Conservation (phyloP, 1,139 yeast species). For the Sugiyamaella novakii region DNA sequence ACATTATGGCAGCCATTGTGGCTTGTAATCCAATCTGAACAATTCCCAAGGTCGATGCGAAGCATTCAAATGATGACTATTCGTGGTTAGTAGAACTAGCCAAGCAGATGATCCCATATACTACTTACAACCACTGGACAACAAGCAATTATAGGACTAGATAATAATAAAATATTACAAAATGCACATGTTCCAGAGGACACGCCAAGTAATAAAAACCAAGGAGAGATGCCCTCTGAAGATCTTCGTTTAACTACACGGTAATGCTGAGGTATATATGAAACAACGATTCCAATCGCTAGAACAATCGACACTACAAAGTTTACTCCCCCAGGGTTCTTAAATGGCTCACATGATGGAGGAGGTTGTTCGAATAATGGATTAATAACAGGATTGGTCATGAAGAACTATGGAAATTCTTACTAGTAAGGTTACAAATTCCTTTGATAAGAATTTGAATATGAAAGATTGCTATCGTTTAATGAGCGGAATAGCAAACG, state of each 20-base stretch:
- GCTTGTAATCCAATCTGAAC: slow-evolving; percentile 73
- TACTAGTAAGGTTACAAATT: too few relatives aligned
- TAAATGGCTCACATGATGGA: slow-evolving; percentile 25
- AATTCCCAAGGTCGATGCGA: slow-evolving; percentile 68
- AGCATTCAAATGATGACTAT: slow-evolving; percentile 52
- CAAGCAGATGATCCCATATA: slow-evolving; percentile 23
- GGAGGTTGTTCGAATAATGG: too few relatives aligned
- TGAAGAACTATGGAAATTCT: too few relatives aligned
- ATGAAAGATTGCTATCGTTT: too few relatives aligned
- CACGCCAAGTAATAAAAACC: slow-evolving; percentile 71
- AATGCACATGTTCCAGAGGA: slow-evolving; percentile 71
- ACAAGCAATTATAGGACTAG: slow-evolving; percentile 45
- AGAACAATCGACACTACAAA: slow-evolving; percentile 55
- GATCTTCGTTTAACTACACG: slow-evolving; percentile 61
- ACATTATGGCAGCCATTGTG: slow-evolving; percentile 60
- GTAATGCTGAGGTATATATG: slow-evolving; percentile 76
- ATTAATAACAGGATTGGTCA: too few relatives aligned
- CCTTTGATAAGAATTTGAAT: too few relatives aligned
- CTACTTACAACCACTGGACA: slow-evolving; percentile 32
- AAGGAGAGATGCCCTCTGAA: slow-evolving; percentile 79
- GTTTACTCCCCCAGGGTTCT: slow-evolving; percentile 38
- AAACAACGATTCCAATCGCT: slow-evolving; percentile 68
- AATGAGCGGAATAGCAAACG: too few relatives aligned
- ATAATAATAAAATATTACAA: slow-evolving; percentile 65
- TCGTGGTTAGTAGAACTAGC: slow-evolving; percentile 7